phyloP scores from a whole-genome alignment of 176 grass and related monocot species.

The Raddia guianensis region DNA sequence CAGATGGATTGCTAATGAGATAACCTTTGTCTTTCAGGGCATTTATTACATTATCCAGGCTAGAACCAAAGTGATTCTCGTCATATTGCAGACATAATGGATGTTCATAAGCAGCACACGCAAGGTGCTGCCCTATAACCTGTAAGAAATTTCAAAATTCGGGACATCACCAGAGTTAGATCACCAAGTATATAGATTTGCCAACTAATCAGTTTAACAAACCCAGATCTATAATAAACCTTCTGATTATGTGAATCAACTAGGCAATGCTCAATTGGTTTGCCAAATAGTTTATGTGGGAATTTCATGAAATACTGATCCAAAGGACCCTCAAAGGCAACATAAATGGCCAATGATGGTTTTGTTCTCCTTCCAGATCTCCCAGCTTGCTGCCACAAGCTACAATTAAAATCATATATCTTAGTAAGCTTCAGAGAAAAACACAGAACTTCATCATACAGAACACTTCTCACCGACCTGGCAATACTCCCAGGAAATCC shows the following conservation, averaged over 20 bases:
- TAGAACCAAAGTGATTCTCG: slow-evolving; percentile 68
- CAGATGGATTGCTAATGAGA: slow-evolving; percentile 60
- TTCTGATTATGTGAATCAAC: slow-evolving; percentile 83
- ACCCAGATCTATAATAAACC: slow-evolving; percentile 46
- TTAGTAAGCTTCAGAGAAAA: slow-evolving; percentile 33
- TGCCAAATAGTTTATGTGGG: slow-evolving; percentile 80
- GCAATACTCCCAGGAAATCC: slow-evolving; percentile 97
- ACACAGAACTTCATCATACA: neutral
- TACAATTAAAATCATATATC: slow-evolving; percentile 49
- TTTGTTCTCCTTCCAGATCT: slow-evolving; percentile 89
- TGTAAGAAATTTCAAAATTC: slow-evolving; percentile 42
- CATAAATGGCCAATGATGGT: slow-evolving; percentile 89
- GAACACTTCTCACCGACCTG: slow-evolving; percentile 51
- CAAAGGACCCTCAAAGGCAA: slow-evolving; percentile 87
- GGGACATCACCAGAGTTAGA: neutral
- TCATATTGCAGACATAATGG: slow-evolving; percentile 89
- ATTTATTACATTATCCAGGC: slow-evolving; percentile 46
- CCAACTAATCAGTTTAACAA: slow-evolving; percentile 19
- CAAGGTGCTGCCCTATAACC: slow-evolving; percentile 82
- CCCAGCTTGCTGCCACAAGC: slow-evolving; percentile 97
- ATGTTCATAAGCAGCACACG: slow-evolving; percentile 91
- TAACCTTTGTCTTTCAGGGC: slow-evolving; percentile 71
- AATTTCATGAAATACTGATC: slow-evolving; percentile 99
- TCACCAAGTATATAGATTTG: slow-evolving; percentile 27
- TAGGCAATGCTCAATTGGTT: slow-evolving; percentile 90